These are phyloP conservation scores for Silene coronaria DNA, from an alignment of 179 eudicot genomes.

Conservation along the genomic window DNA sequence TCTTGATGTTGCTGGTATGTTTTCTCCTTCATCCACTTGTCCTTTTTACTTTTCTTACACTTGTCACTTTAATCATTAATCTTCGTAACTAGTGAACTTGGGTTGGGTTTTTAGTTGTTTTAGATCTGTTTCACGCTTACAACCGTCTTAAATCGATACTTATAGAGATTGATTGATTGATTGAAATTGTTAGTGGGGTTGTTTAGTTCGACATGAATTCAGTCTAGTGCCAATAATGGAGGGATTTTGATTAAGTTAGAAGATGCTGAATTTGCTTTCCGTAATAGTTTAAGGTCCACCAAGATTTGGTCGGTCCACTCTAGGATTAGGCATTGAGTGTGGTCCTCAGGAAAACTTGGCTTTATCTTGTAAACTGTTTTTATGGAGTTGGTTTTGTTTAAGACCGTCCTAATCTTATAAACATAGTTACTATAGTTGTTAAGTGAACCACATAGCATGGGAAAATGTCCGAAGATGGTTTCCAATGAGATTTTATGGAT, in stretches of 20 bases:
- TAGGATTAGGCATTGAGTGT: slow-evolving; percentile 33
- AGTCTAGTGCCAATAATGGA: background rate
- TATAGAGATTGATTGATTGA: background rate
- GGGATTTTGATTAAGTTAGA: slow-evolving; percentile 7
- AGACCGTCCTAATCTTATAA: background rate
- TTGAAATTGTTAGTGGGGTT: slow-evolving; percentile 13
- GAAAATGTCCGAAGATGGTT: background rate
- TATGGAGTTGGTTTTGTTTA: slow-evolving; percentile 13
- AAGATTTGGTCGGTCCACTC: slow-evolving; percentile 33
- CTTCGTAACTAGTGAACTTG: too few species aligned
- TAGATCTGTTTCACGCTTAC: background rate
- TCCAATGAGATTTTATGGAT: background rate
- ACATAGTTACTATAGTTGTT: background rate
- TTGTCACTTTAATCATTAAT: too few species aligned
- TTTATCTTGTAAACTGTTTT: slow-evolving; percentile 17
- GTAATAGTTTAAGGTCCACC: slow-evolving; percentile 28
- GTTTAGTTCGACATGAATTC: slow-evolving; percentile 7
- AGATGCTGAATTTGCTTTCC: slow-evolving; percentile 19
- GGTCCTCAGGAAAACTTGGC: slow-evolving; percentile 32
- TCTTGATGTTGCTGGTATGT: slow-evolving; percentile 77
- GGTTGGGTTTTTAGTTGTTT: background rate
- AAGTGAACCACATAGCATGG: background rate
- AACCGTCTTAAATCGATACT: background rate
- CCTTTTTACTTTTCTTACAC: too few species aligned
- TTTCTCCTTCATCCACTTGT: slow-evolving; percentile 1